phyloP scores from a whole-genome alignment of 169 alveolate genomes.

The Plasmodium adleri region DNA sequence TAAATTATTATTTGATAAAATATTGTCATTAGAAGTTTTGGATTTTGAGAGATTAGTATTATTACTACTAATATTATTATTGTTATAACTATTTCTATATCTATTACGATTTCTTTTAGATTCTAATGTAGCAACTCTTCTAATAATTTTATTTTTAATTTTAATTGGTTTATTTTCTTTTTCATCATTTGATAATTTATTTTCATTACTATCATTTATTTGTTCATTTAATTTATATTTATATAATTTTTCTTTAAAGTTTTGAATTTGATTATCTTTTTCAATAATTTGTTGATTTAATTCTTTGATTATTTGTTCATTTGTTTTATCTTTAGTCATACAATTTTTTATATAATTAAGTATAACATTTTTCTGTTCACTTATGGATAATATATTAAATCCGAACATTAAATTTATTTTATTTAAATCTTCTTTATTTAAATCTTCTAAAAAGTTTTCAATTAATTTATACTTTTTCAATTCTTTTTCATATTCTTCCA shows the following conservation, averaged over 20 bases:
- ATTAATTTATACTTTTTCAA: slow-evolving; percentile 45
- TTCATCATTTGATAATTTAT: slow-evolving; percentile 20
- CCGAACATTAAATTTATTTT: slow-evolving; percentile 55
- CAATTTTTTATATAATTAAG: slow-evolving; percentile 46
- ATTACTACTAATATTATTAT: background rate
- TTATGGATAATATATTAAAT: slow-evolving; percentile 33
- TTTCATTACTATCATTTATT: slow-evolving; percentile 30
- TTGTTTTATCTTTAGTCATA: slow-evolving; percentile 11
- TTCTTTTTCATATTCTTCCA: slow-evolving; percentile 75
- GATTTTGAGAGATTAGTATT: slow-evolving; percentile 4
- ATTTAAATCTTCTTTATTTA: slow-evolving; percentile 68
- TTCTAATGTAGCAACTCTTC: slow-evolving; percentile 38
- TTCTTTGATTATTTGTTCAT: slow-evolving; percentile 27
- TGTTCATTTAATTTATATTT: slow-evolving; percentile 21
- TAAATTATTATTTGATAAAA: slow-evolving; percentile 6
- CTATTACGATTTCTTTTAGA: slow-evolving; percentile 14
- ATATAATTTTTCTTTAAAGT: slow-evolving; percentile 46
- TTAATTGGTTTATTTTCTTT: slow-evolving; percentile 12
- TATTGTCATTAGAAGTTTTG: slow-evolving; percentile 6
- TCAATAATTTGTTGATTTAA: slow-evolving; percentile 22
- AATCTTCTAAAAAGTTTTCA: slow-evolving; percentile 51
- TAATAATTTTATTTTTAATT: slow-evolving; percentile 60
- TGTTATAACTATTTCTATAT: too few relatives aligned
- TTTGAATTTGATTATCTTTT: slow-evolving; percentile 44
- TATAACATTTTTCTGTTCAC: slow-evolving; percentile 67